A percentile compares a stretch with the other conserved stretches of the same genome.
Conservation (phyloP, 2,329 filamentous ascomycete species). For the Diaporthe aspalathi region DNA sequence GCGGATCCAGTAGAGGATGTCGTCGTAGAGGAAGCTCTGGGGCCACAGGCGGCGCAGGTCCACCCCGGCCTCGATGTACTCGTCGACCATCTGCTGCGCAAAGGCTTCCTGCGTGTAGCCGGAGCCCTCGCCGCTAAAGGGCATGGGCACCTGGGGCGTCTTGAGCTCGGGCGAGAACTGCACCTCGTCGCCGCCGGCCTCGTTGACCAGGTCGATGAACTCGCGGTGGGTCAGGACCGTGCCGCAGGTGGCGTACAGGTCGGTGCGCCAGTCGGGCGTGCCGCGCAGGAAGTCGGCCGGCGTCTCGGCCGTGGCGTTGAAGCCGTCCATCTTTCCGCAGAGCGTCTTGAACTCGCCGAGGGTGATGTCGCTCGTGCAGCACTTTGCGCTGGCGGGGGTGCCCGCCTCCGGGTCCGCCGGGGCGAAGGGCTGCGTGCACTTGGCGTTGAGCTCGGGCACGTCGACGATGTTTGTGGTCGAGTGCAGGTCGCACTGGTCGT, state of each 20-base stretch:
- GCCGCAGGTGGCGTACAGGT: slow-evolving; percentile 73
- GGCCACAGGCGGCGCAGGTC: slow-evolving; percentile 66
- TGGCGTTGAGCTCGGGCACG: slow-evolving; percentile 70
- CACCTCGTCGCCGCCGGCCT: slow-evolving; percentile 59
- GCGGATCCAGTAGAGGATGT: slow-evolving; percentile 75
- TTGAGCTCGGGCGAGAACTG: slow-evolving; percentile 77
- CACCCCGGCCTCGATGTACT: slow-evolving; percentile 66
- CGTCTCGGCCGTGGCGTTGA: slow-evolving; percentile 68
- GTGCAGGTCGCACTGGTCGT: slow-evolving; percentile 75
- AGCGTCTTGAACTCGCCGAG: slow-evolving; percentile 74
- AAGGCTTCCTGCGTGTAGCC: slow-evolving; percentile 74
- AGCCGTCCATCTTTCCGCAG: slow-evolving; percentile 78
- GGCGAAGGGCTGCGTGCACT: slow-evolving; percentile 72
- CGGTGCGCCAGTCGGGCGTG: slow-evolving; percentile 71
- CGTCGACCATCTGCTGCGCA: slow-evolving; percentile 73
- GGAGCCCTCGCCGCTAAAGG: slow-evolving; percentile 61
- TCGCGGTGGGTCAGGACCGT: slow-evolving; percentile 71
- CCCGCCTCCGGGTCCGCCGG: slow-evolving; percentile 59
- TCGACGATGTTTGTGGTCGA: slow-evolving; percentile 75
- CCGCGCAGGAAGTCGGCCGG: slow-evolving; percentile 67
- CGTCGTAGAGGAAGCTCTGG: slow-evolving; percentile 74
- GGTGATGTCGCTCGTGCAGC: slow-evolving; percentile 79
- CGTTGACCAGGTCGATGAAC: slow-evolving; percentile 70
- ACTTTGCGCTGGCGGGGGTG: slow-evolving; percentile 68
- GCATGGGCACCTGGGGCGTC: slow-evolving; percentile 76